phyloP scores from a whole-genome alignment of 176 grass and related monocot species.

The Zizania latifolia region DNA sequence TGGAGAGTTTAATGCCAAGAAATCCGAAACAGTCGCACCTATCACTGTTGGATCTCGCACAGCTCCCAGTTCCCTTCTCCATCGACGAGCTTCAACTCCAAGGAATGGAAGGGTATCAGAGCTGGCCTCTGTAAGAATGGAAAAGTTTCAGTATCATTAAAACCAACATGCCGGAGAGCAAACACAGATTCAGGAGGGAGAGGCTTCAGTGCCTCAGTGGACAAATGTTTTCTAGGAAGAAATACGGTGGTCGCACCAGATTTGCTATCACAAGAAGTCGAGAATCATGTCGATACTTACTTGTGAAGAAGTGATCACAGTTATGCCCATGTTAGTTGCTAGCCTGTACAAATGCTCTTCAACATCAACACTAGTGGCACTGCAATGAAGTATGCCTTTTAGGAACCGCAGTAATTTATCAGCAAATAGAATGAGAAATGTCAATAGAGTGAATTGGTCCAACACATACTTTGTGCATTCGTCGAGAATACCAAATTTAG shows the following conservation, averaged over 20 bases:
- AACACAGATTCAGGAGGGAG: not conserved
- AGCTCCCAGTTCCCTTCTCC: conserved; percentile 95
- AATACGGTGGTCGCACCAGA: not conserved
- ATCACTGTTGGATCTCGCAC: conserved; percentile 60
- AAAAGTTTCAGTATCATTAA: conserved; percentile 19
- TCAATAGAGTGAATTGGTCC: not conserved
- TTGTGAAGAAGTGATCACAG: conserved; percentile 91
- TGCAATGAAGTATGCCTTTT: conserved; percentile 30
- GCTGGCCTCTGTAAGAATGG: conserved; percentile 64
- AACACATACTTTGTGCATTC: conserved; percentile 83
- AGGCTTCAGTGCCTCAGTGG: not conserved
- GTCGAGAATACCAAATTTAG: conserved; percentile 86
- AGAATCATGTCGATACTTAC: conserved; percentile 24
- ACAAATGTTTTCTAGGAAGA: not conserved
- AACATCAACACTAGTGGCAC: conserved; percentile 96
- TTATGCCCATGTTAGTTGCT: conserved; percentile 87
- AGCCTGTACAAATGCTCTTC: conserved; percentile 94
- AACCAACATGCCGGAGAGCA: not conserved
- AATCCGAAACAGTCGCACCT: not conserved
- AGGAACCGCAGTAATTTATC: conserved; percentile 12
- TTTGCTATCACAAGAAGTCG: not conserved
- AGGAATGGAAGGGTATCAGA: conserved; percentile 81
- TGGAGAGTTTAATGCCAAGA: not conserved
- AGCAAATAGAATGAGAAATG: not conserved
- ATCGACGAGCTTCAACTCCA: conserved; percentile 91